Conservation (phyloP, 2,329 filamentous ascomycete genomes). For the Plectosphaerella cucumerina region DNA sequence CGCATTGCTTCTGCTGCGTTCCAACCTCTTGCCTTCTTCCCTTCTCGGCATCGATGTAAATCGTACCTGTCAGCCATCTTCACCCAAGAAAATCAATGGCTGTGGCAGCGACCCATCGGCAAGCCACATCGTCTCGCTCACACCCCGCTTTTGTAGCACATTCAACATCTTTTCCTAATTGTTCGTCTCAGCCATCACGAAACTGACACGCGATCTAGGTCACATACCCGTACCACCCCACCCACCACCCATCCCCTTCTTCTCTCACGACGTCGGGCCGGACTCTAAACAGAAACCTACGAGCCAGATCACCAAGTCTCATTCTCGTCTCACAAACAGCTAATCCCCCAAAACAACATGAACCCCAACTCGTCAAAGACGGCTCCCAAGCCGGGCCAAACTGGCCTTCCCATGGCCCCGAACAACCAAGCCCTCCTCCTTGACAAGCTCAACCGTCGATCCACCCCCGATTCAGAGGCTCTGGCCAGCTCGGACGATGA, state of each 20-base stretch:
- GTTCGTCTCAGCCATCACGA: not conserved
- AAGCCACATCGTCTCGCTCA: constrained; percentile 1
- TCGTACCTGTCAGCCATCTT: no score
- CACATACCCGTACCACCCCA: not conserved
- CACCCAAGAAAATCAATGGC: no score
- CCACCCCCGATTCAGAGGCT: constrained; percentile 91
- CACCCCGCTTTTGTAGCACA: constrained; percentile 4
- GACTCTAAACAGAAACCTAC: no score
- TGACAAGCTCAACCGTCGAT: constrained; percentile 74
- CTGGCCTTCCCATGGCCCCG: constrained; percentile 40
- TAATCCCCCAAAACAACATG: constrained; percentile 33
- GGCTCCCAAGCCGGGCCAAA: constrained; percentile 46
- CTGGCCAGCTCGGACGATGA: constrained; percentile 95
- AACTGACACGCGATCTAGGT: not conserved
- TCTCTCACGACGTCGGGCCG: no score
- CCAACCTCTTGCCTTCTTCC: constrained; percentile 10
- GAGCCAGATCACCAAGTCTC: not conserved
- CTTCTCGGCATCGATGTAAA: constrained; percentile 9
- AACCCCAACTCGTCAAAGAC: constrained; percentile 47
- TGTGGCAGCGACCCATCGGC: not conserved
- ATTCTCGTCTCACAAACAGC: not conserved
- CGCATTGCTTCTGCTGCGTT: constrained; percentile 16
- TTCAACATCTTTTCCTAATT: not conserved
- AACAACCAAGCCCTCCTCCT: constrained; percentile 62
- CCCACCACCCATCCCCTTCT: not conserved